Percentiles rank a stretch among this genome's conserved stretches.
phyloP scores from a whole-genome alignment of 2,329 filamentous ascomycete species.

The Xylaria sp. region DNA sequence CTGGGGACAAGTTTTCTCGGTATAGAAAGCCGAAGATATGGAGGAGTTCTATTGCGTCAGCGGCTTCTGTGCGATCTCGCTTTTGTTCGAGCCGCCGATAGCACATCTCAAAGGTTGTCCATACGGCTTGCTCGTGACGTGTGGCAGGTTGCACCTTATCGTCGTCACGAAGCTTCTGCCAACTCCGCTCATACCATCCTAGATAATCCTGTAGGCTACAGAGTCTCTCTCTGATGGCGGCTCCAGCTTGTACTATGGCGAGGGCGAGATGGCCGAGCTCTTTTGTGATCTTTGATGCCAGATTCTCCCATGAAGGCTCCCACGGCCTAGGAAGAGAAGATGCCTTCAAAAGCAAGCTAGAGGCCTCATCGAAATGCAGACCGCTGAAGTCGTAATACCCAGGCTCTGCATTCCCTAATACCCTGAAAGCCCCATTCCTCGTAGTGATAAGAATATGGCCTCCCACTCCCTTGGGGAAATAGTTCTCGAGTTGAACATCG shows the following conservation, averaged over 20 bases:
- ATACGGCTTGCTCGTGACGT: background rate
- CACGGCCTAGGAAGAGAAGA: background rate
- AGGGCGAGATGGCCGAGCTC: conserved; percentile 10
- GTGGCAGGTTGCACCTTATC: background rate
- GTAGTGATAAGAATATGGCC: conserved; percentile 17
- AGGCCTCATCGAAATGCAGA: background rate
- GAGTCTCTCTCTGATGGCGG: conserved; percentile 2
- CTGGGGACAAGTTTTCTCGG: conserved; percentile 4
- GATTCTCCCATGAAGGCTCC: background rate
- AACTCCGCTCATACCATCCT: background rate
- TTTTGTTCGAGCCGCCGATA: background rate
- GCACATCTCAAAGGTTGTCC: conserved; percentile 10
- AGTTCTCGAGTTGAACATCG: background rate
- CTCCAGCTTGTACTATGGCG: conserved; percentile 12
- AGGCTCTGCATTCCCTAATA: background rate
- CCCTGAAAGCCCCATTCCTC: background rate
- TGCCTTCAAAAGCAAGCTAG: conserved; percentile 6
- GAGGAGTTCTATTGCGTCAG: conserved; percentile 4
- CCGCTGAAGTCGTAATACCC: conserved; percentile 10
- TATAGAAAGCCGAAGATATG: conserved; percentile 5
- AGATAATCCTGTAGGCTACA: conserved; percentile 6
- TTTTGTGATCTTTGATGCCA: background rate
- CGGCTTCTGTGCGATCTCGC: background rate
- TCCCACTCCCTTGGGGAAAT: conserved; percentile 1
- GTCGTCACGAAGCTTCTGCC: background rate